Base-by-base conservation (phyloP, 140 eudicot genomes). In the Senecio squalidus region DNA sequence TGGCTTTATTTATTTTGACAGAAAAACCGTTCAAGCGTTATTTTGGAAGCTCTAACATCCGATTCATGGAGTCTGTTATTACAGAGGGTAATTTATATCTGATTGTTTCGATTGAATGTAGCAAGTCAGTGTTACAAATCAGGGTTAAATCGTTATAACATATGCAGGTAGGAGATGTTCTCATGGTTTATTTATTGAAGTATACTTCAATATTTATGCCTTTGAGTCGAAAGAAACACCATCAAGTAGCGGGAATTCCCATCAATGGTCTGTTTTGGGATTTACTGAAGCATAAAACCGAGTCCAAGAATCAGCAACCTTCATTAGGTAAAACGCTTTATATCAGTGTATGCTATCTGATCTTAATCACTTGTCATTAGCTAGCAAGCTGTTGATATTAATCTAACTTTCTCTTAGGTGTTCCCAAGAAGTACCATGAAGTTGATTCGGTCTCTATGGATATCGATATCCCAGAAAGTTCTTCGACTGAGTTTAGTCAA, bases 211-310 rank as follows among this genome's bases (percentile, higher is more conserved):
- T 92, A 68, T 92, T 87, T 71, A 33, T 91, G 66, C 86, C 93
- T 9, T 74, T 92, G 50, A 78, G 78, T 55, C 58, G 36, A 38
- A 77, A 62, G 52, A 80, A 68, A 53, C 72, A 76, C 56, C 82
- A 77, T 62, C 96, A 92, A 68, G 95, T 84, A 34, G 50, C 95
- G 18, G 98, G 98, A 51, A 72, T 46, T 67, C 80, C 84, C 54
- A 77, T 82, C 55, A 73, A 62, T 48, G 64, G 70, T 21, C 62
- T 70, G 61, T 74, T 78, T 70, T 31, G 30, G 57, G 49, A 44
- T 30, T 47, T 39, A 22, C 41, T 68, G 2, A 64, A 67, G 44
- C 70, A 13, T 54, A 51, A 11, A 39, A 41, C 78, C 5, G 36
- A 31, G 27, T 34, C 68, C 10, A 49, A 64, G 25, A 15, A 15